Conservation (phyloP, 2,329 filamentous ascomycete species). For the Fusarium haematococcum region DNA sequence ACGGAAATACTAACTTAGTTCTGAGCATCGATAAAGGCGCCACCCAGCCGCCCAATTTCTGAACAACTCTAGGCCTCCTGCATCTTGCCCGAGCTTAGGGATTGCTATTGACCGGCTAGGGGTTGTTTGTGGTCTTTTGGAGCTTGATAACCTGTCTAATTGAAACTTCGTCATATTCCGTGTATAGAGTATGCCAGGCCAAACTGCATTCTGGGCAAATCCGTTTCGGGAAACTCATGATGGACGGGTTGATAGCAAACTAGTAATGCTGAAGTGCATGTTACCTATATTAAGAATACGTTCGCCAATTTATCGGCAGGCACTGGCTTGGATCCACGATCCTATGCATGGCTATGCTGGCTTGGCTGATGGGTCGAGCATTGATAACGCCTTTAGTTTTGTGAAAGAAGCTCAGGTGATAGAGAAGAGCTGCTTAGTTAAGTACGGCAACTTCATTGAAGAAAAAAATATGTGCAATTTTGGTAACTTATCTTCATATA, state of each 20-base stretch:
- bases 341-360: too few species aligned
- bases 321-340: too few species aligned
- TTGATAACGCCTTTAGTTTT: too few species aligned
- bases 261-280: too few species aligned
- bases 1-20: not conserved
- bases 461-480: not conserved
- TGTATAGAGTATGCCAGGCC: too few species aligned
- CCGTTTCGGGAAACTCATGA: not conserved
- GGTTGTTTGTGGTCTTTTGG: not conserved
- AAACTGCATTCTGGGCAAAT: not conserved
- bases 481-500: not conserved
- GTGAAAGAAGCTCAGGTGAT: too few species aligned
- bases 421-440: too few species aligned
- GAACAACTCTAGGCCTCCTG: not conserved
- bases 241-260: not conserved
- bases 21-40: not conserved
- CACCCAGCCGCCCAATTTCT: not conserved
- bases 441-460: too few species aligned
- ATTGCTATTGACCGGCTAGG: not conserved
- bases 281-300: too few species aligned
- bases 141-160: not conserved
- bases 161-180: not conserved
- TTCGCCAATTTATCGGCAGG: too few species aligned
- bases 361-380: too few species aligned
- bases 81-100: not conserved